Percentiles rank a stretch among this genome's conserved stretches.
These are phyloP conservation scores for Yamadazyma kitorensis DNA, from an alignment of 805 yeast genomes.

Conservation along the genomic window DNA sequence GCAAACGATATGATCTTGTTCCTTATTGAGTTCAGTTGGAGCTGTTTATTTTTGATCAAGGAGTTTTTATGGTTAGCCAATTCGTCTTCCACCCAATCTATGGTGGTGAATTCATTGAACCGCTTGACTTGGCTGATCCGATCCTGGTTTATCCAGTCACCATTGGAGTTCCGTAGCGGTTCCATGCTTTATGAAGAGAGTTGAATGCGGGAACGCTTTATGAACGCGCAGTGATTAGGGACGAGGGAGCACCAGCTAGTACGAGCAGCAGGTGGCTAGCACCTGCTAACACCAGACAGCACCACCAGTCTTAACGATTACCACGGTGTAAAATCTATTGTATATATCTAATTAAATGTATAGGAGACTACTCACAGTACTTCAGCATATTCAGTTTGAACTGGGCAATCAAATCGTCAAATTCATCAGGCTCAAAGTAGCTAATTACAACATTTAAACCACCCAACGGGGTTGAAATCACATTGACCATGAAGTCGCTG, in stretches of 20 bases:
- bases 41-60: slow-evolving; percentile 18
- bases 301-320: too few relatives aligned
- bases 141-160: slow-evolving; percentile 39
- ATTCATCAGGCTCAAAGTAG: slow-evolving; percentile 24
- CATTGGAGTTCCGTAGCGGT: slow-evolving; percentile 10
- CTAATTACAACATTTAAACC: slow-evolving; percentile 36
- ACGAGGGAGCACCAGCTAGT: too few relatives aligned
- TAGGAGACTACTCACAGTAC: slow-evolving; percentile 1
- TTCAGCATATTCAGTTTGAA: slow-evolving; percentile 20
- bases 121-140: slow-evolving; percentile 39
- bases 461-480: slow-evolving; percentile 27
- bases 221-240: too few relatives aligned
- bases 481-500: slow-evolving; percentile 31
- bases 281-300: too few relatives aligned
- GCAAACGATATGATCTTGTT: slow-evolving; percentile 32
- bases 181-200: too few relatives aligned
- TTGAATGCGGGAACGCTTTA: too few relatives aligned
- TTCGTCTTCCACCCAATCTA: slow-evolving; percentile 70
- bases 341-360: not conserved
- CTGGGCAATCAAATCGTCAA: slow-evolving; percentile 18
- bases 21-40: slow-evolving; percentile 14
- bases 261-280: too few relatives aligned
- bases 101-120: slow-evolving; percentile 61
- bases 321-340: not conserved
- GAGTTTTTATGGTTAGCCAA: slow-evolving; percentile 43